Conservation (phyloP, 2,329 filamentous ascomycete genomes). For the Colletotrichum sublineola region DNA sequence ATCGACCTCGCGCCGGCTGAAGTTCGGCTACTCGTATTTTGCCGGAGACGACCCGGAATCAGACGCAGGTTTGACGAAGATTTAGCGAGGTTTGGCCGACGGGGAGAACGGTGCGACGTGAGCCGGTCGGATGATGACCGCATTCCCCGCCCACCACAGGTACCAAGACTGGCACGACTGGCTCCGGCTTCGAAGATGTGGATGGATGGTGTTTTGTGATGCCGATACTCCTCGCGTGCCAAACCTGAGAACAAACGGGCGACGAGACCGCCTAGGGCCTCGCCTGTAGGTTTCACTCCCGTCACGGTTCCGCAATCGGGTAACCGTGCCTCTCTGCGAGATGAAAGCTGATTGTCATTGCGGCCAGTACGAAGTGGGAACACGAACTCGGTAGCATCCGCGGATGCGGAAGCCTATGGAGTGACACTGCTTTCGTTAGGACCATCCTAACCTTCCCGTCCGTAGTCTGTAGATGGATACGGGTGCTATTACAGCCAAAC, state of each 20-base stretch:
- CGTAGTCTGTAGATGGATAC: not conserved
- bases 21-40: conserved; percentile 5
- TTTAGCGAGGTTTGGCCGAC: conserved; percentile 13
- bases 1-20: conserved; percentile 14
- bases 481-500: not conserved
- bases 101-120: not conserved
- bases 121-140: not conserved
- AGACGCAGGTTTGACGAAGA: not conserved
- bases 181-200: not conserved
- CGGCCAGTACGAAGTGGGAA: not conserved
- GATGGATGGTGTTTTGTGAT: not conserved
- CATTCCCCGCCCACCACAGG: not conserved
- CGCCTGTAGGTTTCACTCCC: not conserved
- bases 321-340: not conserved
- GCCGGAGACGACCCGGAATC: not conserved
- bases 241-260: not conserved
- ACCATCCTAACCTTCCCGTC: no score
- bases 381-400: not conserved
- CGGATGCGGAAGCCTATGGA: no score
- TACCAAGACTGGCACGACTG: not conserved
- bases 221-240: conserved; percentile 2
- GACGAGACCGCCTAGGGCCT: not conserved
- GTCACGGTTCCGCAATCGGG: not conserved
- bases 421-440: not conserved
- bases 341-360: not conserved